Conservation (phyloP, 1,139 yeast genomes). For the Zhuliangozyma blackwelliae region DNA sequence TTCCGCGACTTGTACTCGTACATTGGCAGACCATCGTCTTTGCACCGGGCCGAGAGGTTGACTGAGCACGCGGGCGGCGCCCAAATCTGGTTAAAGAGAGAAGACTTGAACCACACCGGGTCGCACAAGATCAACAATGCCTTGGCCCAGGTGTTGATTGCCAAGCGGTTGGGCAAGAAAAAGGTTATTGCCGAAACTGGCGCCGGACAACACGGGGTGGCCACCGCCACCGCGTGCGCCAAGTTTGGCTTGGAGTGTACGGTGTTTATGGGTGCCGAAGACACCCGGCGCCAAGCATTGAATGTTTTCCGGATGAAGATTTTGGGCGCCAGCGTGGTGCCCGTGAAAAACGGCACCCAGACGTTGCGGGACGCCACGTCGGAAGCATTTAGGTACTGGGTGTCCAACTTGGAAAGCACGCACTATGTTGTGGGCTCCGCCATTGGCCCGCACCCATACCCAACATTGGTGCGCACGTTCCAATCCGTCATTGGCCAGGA, state of each 20-base stretch:
- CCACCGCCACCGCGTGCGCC: constrained; percentile 99
- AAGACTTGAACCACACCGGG: constrained; percentile 96
- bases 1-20: constrained; percentile 74
- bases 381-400: constrained; percentile 97
- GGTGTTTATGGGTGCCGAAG: constrained; percentile 99
- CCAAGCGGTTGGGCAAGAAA: constrained; percentile 86
- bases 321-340: constrained; percentile 90
- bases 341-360: constrained; percentile 91
- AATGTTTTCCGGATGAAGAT: constrained; percentile 97
- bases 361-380: constrained; percentile 97
- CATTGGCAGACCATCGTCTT: constrained; percentile 93
- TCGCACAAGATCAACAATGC: constrained; percentile 97
- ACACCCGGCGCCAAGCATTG: constrained; percentile 95
- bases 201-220: constrained; percentile 99
- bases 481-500: constrained; percentile 96
- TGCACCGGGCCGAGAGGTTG: constrained; percentile 87
- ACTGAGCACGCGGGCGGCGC: constrained; percentile 95
- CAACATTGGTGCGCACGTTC: constrained; percentile 95
- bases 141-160: constrained; percentile 87
- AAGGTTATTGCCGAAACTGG: constrained; percentile 98
- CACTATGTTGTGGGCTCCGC: constrained; percentile 98
- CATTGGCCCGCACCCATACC: constrained; percentile 99
- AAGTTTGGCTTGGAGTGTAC: constrained; percentile 93
- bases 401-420: constrained; percentile 75
- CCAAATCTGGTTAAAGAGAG: constrained; percentile 95